Conservation (phyloP, 306 rosid species). For the Prinsepia uniflora region DNA sequence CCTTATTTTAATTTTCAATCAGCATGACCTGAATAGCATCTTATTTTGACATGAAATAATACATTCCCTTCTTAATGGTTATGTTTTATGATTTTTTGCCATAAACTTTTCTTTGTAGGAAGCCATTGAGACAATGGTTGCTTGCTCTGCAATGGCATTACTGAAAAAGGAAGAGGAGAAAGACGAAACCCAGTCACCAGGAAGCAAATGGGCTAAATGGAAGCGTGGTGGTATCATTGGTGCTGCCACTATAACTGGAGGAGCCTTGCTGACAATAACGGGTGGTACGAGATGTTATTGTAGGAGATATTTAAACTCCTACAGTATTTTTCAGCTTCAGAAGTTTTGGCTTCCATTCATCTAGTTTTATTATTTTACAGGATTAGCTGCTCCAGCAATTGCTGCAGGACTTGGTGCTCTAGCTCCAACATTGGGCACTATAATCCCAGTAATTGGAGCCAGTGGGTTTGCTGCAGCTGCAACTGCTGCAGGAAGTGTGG, state of each 20-base stretch:
- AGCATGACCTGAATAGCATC: not conserved
- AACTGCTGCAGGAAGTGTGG: constrained; percentile 87
- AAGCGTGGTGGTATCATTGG: constrained; percentile 97
- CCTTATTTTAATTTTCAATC: not conserved
- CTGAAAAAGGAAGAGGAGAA: constrained; percentile 51
- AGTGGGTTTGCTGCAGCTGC: constrained; percentile 95
- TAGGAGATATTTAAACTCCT: constrained; percentile 13
- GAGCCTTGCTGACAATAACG: constrained; percentile 81
- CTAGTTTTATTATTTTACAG: constrained; percentile 43
- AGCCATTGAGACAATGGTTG: constrained; percentile 87
- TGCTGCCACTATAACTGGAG: constrained; percentile 95
- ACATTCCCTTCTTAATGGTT: not conserved
- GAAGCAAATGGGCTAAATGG: constrained; percentile 70
- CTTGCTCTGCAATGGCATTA: constrained; percentile 87
- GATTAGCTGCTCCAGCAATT: constrained; percentile 96
- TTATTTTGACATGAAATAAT: not conserved
- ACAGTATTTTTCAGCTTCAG: constrained; percentile 15
- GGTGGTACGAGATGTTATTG: constrained; percentile 61
- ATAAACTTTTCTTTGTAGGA: constrained; percentile 53
- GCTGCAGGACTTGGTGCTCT: constrained; percentile 86
- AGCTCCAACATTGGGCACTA: constrained; percentile 93
- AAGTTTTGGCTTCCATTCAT: constrained; percentile 9
- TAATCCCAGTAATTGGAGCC: constrained; percentile 85
- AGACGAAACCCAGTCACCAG: constrained; percentile 46
- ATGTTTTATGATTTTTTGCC: constrained; percentile 22